Percentiles rank a stretch among this genome's conserved stretches.
These are phyloP conservation scores for Microascus cirrosus DNA, from an alignment of 2,329 filamentous ascomycete species.

Conservation along the genomic window DNA sequence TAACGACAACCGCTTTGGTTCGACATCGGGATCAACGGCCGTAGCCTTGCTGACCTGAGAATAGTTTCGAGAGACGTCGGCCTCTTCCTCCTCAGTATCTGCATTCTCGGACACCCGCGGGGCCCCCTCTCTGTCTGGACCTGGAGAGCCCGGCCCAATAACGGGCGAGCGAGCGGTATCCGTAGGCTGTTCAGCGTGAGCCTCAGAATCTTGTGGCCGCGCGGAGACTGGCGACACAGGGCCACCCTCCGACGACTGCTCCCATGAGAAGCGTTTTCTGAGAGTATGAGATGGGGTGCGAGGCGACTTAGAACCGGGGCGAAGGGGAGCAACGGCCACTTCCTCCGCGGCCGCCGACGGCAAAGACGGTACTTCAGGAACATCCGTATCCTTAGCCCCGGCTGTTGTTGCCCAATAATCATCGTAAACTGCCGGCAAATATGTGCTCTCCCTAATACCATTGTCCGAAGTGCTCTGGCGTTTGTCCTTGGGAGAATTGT, in stretches of 20 bases:
- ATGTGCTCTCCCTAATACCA: constrained; percentile 42
- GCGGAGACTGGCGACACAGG: not conserved
- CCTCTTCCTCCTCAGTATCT: not conserved
- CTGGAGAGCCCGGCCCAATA: not conserved
- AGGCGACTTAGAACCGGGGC: not conserved
- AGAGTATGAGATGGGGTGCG: not conserved
- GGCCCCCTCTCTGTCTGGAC: not conserved
- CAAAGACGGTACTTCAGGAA: not conserved
- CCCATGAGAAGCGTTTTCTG: constrained; percentile 3
- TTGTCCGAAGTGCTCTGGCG: constrained; percentile 4
- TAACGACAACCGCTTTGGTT: not conserved
- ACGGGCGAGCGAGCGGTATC: not conserved
- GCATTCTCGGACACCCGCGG: not conserved
- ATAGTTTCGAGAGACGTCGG: not conserved
- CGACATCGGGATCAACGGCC: not conserved
- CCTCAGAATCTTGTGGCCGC: not conserved
- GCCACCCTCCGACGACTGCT: not conserved
- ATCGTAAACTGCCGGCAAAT: constrained; percentile 55
- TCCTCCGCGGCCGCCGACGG: not conserved
- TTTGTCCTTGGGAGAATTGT: not conserved
- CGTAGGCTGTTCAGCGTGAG: not conserved
- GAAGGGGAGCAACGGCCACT: constrained; percentile 1
- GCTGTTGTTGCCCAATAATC: constrained; percentile 48
- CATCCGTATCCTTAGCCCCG: not conserved
- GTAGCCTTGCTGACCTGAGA: not conserved